Percentiles rank a stretch among this genome's conserved stretches.
Evolutionary conservation across 352 stramenopile species (phyloP).

Genomic region (Globisporangium abappressorium): DNA sequence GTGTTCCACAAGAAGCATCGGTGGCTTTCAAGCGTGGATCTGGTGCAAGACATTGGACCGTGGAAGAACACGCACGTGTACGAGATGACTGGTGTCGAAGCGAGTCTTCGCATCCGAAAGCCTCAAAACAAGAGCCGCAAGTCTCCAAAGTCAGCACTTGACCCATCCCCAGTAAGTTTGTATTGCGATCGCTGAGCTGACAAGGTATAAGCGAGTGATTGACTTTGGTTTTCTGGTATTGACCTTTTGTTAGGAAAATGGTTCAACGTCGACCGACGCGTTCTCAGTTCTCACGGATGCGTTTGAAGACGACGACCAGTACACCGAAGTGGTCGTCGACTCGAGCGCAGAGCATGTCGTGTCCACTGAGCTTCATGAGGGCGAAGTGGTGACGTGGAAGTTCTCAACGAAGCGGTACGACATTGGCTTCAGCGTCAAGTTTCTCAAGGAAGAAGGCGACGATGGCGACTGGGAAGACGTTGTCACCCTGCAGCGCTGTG

Average conservation of each 20-base stretch:
- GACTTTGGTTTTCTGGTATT: not conserved
- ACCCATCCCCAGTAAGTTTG: not conserved
- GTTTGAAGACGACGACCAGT: slow-evolving; percentile 14
- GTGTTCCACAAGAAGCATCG: slow-evolving; percentile 41
- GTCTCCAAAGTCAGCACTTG: slow-evolving; percentile 13
- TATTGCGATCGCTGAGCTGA: too few species aligned
- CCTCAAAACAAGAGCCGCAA: slow-evolving; percentile 45
- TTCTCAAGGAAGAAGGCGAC: slow-evolving; percentile 36
- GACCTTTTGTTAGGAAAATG: not conserved
- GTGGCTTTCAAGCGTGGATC: slow-evolving; percentile 42
- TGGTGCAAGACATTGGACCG: slow-evolving; percentile 42
- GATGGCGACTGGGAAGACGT: slow-evolving; percentile 35
- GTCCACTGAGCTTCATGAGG: slow-evolving; percentile 39
- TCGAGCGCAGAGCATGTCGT: slow-evolving; percentile 44
- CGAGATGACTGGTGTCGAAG: slow-evolving; percentile 51
- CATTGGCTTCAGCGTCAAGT: slow-evolving; percentile 50
- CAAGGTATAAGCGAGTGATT: not conserved
- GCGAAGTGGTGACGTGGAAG: slow-evolving; percentile 47
- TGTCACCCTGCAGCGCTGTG: slow-evolving; percentile 29
- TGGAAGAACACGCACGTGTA: slow-evolving; percentile 53
- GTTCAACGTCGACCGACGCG: slow-evolving; percentile 24
- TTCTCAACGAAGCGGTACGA: slow-evolving; percentile 50
- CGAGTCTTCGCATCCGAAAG: slow-evolving; percentile 35
- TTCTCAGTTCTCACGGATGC: slow-evolving; percentile 32
- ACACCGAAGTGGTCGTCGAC: slow-evolving; percentile 35